Percentiles rank a stretch among this genome's conserved stretches.
Evolutionary conservation across 345 rosid species (phyloP).

Genomic region (Arabidopsis thaliana): TAIR10.1 NC_003070.9:10581001-10581500

Average conservation of each 20-base stretch:
- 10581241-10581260: conserved; percentile 40
- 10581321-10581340: not conserved
- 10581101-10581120: too few relatives aligned
- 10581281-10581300: conserved; percentile 32
- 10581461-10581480: conserved; percentile 20
- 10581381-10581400: conserved; percentile 49
- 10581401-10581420: conserved; percentile 45
- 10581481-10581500: conserved; percentile 21
- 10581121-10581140: too few relatives aligned
- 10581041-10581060: too few relatives aligned
- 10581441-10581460: conserved; percentile 33
- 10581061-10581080: too few relatives aligned
- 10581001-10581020: too few relatives aligned
- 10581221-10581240: conserved; percentile 31
- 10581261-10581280: conserved; percentile 35
- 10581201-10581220: not conserved
- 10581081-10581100: too few relatives aligned
- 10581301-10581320: conserved; percentile 39
- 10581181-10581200: too few relatives aligned
- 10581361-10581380: conserved; percentile 41
- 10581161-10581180: too few relatives aligned
- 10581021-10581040: too few relatives aligned
- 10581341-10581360: conserved; percentile 30
- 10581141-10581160: too few relatives aligned
- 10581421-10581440: conserved; percentile 33